phyloP scores from a whole-genome alignment of 176 grass and related monocot species.

The Avena atlantica region DNA sequence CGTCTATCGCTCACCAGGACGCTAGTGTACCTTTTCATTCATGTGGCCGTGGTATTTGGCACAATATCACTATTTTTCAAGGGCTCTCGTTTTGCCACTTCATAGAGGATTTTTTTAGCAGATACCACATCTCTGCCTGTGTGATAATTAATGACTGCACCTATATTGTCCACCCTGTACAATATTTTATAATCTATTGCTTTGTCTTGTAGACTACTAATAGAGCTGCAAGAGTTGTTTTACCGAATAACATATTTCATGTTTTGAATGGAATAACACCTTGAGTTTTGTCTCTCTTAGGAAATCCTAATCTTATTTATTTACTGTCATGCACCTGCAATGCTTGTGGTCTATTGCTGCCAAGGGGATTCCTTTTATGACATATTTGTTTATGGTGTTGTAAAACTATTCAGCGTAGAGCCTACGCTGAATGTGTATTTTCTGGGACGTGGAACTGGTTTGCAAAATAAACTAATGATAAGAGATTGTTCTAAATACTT shows the following conservation, averaged over 20 bases:
- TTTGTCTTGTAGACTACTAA: too few relatives aligned
- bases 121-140: background rate
- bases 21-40: slow-evolving; percentile 18
- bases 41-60: background rate
- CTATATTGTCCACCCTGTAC: background rate
- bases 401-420: slow-evolving; percentile 15
- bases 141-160: background rate
- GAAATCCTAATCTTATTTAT: background rate
- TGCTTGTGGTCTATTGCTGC: background rate
- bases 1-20: slow-evolving; percentile 18
- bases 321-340: too few relatives aligned
- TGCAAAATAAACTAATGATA: background rate
- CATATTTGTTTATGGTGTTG: slow-evolving; percentile 4
- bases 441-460: background rate
- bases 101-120: slow-evolving; percentile 9
- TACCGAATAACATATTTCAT: too few relatives aligned
- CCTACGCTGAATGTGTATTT: background rate
- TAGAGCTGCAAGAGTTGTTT: too few relatives aligned
- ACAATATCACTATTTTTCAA: slow-evolving; percentile 1
- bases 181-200: background rate
- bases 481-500: background rate
- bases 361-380: slow-evolving; percentile 11
- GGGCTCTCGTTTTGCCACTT: slow-evolving; percentile 19
- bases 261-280: too few relatives aligned
- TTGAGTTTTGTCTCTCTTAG: too few relatives aligned